These are phyloP conservation scores for Andrographis paniculata DNA, from an alignment of 305 asterid genomes.

Conservation along the genomic window DNA sequence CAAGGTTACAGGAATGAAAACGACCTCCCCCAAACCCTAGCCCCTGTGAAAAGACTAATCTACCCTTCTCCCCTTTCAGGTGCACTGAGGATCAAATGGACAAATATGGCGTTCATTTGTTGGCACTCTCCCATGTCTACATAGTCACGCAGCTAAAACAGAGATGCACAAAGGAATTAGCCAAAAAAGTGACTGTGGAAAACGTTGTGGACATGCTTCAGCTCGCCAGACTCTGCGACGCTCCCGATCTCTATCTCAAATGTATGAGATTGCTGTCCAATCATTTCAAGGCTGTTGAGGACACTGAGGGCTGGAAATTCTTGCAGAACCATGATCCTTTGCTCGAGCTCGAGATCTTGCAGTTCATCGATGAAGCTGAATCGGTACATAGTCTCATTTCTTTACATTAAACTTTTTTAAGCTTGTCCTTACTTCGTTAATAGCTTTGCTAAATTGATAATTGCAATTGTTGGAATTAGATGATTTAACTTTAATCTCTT, in stretches of 20 bases:
- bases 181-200: constrained; percentile 34
- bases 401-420: no score
- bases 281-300: constrained; percentile 47
- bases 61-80: constrained; percentile 26
- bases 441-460: no score
- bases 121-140: constrained; percentile 81
- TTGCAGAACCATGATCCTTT: constrained; percentile 59
- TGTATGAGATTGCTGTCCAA: constrained; percentile 55
- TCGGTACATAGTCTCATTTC: constrained; percentile 29
- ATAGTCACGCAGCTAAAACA: constrained; percentile 70
- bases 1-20: constrained; percentile 13
- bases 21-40: neutral
- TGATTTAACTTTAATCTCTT: no score
- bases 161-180: constrained; percentile 53
- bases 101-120: constrained; percentile 60
- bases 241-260: constrained; percentile 70
- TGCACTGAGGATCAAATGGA: constrained; percentile 65
- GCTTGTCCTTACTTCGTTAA: no score
- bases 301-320: constrained; percentile 82
- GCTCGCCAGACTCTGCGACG: constrained; percentile 77
- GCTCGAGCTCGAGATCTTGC: constrained; percentile 76
- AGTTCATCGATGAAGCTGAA: constrained; percentile 72
- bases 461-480: no score
- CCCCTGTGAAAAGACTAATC: constrained; percentile 7
- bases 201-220: constrained; percentile 76